Conservation (phyloP, 2,329 filamentous ascomycete genomes). For the Epichloe hybrida region DNA sequence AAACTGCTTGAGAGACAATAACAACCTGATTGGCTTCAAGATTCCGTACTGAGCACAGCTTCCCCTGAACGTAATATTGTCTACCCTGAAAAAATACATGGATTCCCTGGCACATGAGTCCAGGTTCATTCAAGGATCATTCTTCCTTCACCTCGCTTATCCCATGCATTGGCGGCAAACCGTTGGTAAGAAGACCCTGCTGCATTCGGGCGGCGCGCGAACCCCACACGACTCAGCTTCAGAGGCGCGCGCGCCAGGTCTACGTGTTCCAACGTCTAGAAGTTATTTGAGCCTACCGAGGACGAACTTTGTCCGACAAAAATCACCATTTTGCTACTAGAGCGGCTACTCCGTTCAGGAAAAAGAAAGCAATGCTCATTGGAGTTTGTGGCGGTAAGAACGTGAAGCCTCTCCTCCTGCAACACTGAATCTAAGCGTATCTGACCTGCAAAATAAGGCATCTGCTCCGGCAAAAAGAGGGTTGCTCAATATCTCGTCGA, state of each 20-base stretch:
- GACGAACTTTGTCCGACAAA: too few species aligned
- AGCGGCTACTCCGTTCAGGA: too few species aligned
- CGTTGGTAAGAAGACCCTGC: not conserved
- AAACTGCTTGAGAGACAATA: not conserved
- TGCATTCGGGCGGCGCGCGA: not conserved
- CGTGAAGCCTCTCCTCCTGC: not conserved
- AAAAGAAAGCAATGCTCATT: conserved; percentile 50
- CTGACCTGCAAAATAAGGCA: conserved; percentile 45
- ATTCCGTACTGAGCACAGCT: too few species aligned
- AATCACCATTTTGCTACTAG: too few species aligned
- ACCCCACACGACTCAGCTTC: conserved; percentile 5
- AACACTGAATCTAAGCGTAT: not conserved
- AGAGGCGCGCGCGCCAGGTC: not conserved
- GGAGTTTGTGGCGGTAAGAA: conserved; percentile 58
- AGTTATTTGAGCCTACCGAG: not conserved
- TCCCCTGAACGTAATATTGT: too few species aligned
- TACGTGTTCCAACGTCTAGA: not conserved
- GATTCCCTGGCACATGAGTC: too few species aligned
- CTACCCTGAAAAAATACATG: too few species aligned
- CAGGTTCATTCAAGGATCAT: too few species aligned
- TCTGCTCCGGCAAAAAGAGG: conserved; percentile 85
- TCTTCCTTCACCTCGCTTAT: too few species aligned
- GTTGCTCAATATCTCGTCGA: conserved; percentile 79
- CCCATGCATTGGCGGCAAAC: not conserved
- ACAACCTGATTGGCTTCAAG: too few species aligned